phyloP scores from a whole-genome alignment of 1,139 yeast genomes.

The Lodderomyces elongisporus region DNA sequence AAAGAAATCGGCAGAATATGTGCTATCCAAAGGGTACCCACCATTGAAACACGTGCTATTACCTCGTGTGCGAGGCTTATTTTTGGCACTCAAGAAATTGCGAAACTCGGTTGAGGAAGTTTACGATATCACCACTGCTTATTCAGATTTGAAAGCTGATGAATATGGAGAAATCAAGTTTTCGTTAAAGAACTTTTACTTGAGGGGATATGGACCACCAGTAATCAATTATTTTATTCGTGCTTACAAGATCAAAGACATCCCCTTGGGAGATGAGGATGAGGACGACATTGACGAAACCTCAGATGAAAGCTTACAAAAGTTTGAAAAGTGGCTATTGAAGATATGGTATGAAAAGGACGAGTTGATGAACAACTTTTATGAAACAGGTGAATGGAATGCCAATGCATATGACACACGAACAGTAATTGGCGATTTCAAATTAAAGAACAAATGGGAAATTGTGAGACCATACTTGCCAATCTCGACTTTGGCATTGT shows the following conservation, averaged over 20 bases:
- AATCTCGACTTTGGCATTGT: conserved; percentile 13
- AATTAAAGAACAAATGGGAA: conserved; percentile 20
- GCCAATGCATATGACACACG: conserved; percentile 16
- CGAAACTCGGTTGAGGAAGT: conserved; percentile 58
- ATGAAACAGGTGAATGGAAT: conserved; percentile 41
- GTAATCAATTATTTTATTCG: conserved; percentile 60
- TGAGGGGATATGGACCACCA: conserved; percentile 69
- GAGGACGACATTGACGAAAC: conserved; percentile 42
- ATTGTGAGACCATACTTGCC: conserved; percentile 18
- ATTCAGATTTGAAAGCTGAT: conserved; percentile 58
- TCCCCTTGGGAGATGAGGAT: conserved; percentile 58
- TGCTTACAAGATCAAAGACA: conserved; percentile 52
- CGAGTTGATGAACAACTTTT: conserved; percentile 54
- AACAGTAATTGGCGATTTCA: conserved; percentile 28
- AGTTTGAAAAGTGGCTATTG: conserved; percentile 72
- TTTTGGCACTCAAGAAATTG: conserved; percentile 58
- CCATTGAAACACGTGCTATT: conserved; percentile 59
- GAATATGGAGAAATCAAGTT: conserved; percentile 77
- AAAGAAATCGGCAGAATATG: conserved; percentile 51
- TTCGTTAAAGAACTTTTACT: conserved; percentile 58
- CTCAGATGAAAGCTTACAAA: conserved; percentile 32
- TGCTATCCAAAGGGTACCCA: conserved; percentile 45
- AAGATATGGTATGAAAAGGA: conserved; percentile 81
- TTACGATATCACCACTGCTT: conserved; percentile 82
- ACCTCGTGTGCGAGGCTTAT: conserved; percentile 80